Evolutionary conservation across 768 basidiomycete species (phyloP), one percentile per base, ranked within the genome.

Genomic region (Russula olivacea): DNA sequence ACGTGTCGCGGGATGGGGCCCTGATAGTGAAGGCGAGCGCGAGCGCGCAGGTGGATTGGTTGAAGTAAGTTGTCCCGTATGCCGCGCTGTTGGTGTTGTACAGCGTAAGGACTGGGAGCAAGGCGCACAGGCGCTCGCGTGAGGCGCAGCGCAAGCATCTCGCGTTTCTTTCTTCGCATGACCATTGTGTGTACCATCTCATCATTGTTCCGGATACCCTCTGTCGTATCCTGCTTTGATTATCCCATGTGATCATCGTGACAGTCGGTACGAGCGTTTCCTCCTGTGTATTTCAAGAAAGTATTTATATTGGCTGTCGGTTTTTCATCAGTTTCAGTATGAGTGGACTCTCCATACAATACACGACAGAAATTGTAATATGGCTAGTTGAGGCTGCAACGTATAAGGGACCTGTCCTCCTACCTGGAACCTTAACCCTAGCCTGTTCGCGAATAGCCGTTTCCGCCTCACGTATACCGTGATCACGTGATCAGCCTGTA

Each of bases 61-160:
- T 0, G 83, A 87, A 70, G 87, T 90, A n/a, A 81, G 82, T 19
- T 91, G 90, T 72, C 85, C 88, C 1, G 80, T 87, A 8, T 92
- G 90, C 69, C 73, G 88, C 53, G 79, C 79, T 43, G 76, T 77
- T n/a, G 90, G 90, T 17, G 77, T 73, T 60, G 79, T 91, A 21
- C 76, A 77, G 40, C 79, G 78, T 70, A 75, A 71, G 15, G 87
- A 87, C 49, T 92, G 89, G 89, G 76, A 80, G 57, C 74, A 73
- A 59, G 81, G 81, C 41, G 80, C 71, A 15, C 66, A 50, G 34
- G 70, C 73, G 7, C 69, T 76, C 14, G 66, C 17, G 36, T 64
- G 53, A 64, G 36, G 43, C 3, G 11, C 40, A 21, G 45, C 15
- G 4, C 30, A 11, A 34, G 17, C 28, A 19, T 30, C 28, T 15